A percentile compares a stretch with the other conserved stretches of the same genome.
phyloP scores from a whole-genome alignment of 1,284 basidiomycete genomes.

The Apiotrichum gamsii region DNA sequence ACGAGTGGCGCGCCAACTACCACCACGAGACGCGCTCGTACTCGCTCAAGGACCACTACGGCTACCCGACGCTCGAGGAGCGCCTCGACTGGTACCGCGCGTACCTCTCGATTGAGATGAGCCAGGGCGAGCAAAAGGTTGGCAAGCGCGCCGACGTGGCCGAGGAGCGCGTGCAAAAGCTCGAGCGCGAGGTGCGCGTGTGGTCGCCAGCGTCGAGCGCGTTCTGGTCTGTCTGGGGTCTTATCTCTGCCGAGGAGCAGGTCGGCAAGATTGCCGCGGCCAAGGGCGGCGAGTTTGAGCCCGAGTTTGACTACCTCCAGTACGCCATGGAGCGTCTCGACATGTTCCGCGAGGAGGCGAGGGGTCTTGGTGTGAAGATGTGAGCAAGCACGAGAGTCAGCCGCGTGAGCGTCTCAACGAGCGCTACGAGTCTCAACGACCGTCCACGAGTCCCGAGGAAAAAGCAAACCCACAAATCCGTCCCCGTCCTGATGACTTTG shows the following conservation, averaged over 20 bases:
- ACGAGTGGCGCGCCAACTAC: slow-evolving; percentile 91
- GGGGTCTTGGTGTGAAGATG: too few species aligned
- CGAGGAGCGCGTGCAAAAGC: slow-evolving; percentile 36
- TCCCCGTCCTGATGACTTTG: too few species aligned
- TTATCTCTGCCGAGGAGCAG: slow-evolving; percentile 80
- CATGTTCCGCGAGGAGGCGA: slow-evolving; percentile 45
- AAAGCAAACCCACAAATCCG: too few species aligned
- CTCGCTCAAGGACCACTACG: slow-evolving; percentile 61
- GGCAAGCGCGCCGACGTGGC: slow-evolving; percentile 30
- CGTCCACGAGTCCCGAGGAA: too few species aligned
- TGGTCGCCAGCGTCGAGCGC: slow-evolving; percentile 85
- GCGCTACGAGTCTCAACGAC: too few species aligned
- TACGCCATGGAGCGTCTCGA: slow-evolving; percentile 44
- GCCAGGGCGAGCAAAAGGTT: slow-evolving; percentile 31
- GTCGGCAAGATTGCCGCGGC: slow-evolving; percentile 54
- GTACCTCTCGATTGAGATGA: slow-evolving; percentile 56
- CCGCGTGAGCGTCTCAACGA: too few species aligned
- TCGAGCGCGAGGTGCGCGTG: slow-evolving; percentile 69
- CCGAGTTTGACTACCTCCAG: slow-evolving; percentile 47
- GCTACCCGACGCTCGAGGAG: slow-evolving; percentile 68
- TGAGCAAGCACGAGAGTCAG: too few species aligned
- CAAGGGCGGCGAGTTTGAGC: slow-evolving; percentile 18
- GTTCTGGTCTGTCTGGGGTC: slow-evolving; percentile 87
- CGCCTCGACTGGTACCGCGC: slow-evolving; percentile 74
- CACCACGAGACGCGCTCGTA: slow-evolving; percentile 60